A percentile compares a stretch with the other conserved stretches of the same genome.
These are phyloP conservation scores for Saitozyma sp. DNA, from an alignment of 768 basidiomycete species.

Conservation along the genomic window DNA sequence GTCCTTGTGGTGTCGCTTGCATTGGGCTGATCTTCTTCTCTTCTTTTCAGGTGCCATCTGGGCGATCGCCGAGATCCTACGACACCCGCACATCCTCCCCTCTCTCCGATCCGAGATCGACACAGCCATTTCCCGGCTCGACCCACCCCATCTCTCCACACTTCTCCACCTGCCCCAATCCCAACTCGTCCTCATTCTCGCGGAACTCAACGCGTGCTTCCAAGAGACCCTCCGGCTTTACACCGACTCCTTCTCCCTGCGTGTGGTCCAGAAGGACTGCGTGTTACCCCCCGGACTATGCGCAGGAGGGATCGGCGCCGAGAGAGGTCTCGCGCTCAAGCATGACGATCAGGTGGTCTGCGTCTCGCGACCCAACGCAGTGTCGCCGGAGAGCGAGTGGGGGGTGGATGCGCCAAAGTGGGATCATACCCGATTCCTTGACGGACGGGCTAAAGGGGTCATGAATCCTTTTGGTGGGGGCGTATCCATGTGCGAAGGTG, in stretches of 20 bases:
- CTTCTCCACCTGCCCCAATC: slow-evolving; percentile 23
- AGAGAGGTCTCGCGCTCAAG: slow-evolving; percentile 11
- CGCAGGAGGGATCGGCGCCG: slow-evolving; percentile 1
- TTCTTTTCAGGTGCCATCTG: slow-evolving; percentile 21
- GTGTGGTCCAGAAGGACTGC: slow-evolving; percentile 18
- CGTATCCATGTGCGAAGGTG: slow-evolving; percentile 36
- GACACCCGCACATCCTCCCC: slow-evolving; percentile 16
- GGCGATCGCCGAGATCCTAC: slow-evolving; percentile 25
- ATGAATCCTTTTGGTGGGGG: slow-evolving; percentile 37
- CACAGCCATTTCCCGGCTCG: slow-evolving; percentile 7
- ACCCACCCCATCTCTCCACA: slow-evolving; percentile 21
- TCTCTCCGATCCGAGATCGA: slow-evolving; percentile 17
- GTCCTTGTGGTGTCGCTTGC: neutral
- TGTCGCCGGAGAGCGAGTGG: slow-evolving; percentile 16
- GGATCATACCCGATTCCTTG: slow-evolving; percentile 20
- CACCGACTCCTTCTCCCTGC: slow-evolving; percentile 23
- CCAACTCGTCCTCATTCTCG: slow-evolving; percentile 10
- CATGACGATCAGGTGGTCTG: slow-evolving; percentile 27
- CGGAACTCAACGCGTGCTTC: slow-evolving; percentile 19
- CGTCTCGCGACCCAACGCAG: slow-evolving; percentile 8
- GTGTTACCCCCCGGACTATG: slow-evolving; percentile 16
- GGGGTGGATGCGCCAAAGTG: slow-evolving; percentile 18
- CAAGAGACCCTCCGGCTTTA: slow-evolving; percentile 32
- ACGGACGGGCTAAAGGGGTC: slow-evolving; percentile 11
- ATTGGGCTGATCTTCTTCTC: neutral